Base-by-base conservation (phyloP, 345 rosid species). In the Citrus australasica region DNA sequence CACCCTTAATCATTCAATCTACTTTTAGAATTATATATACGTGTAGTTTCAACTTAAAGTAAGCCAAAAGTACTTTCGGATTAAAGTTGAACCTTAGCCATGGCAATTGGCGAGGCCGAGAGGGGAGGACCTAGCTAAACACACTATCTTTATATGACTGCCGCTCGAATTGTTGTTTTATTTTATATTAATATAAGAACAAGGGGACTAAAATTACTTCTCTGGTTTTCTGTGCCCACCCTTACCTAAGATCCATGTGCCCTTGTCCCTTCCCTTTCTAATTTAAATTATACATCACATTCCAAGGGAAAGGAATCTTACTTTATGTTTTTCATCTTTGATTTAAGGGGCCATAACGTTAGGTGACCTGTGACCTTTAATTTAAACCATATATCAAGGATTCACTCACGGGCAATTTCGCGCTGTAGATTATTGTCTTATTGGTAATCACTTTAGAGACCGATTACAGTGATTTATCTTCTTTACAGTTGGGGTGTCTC, bases 161-260 rank as follows among this genome's bases (percentile, higher is more conserved):
- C 82, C 42, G 38, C 59, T 74, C 37, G 40, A 38, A 35, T 28
- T 65, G 42, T 73, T 28, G n/a, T 68, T 32, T 55, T 53, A 10
- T 10, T 9, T 5, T n/a, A 69, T 16, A 69, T 69, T 24, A 6
- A 40, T 4, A 70, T 27, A 48, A 7, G 4, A 6, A 5, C 7
- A 25, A 51, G 30, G 60, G 30, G 59, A 6, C 32, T 35, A n/a
- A 35, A 80, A 62, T 80, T 24, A 55, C 38, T 46, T 73, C 24
- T 83, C 61, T 85, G 42, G 84, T 79, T 77, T 85, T 87, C 88
- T 60, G 91, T 77, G 87, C 91, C 87, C 76, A 70, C 75, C 73
- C 82, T 63, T 56, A 56, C 60, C 56, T 35, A 78, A 53, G 77
- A 40, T 79, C 87, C 88, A 85, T 83, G 87, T 83, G 87, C 79